Conservation (phyloP, 2,329 filamentous ascomycete genomes). For the Trichoderma asperellum region DNA sequence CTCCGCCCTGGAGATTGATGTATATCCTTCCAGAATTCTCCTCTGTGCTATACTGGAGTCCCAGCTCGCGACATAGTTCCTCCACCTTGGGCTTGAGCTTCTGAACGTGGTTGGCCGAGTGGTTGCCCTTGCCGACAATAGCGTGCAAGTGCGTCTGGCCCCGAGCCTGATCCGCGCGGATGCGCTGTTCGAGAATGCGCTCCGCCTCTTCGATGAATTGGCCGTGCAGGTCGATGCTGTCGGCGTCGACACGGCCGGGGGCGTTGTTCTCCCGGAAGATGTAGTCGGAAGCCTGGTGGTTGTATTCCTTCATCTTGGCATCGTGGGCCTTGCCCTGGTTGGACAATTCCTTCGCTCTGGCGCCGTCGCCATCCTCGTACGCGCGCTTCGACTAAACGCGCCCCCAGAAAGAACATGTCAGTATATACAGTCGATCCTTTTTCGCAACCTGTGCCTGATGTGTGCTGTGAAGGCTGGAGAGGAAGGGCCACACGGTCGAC, state of each 20-base stretch:
- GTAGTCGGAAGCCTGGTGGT: slow-evolving; percentile 86
- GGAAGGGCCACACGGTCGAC: background rate
- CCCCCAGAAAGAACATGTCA: background rate
- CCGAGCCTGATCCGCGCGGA: slow-evolving; percentile 72
- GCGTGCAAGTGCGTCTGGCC: slow-evolving; percentile 87
- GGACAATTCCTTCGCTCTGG: slow-evolving; percentile 78
- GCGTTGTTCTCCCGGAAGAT: slow-evolving; percentile 97
- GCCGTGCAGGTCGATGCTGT: slow-evolving; percentile 93
- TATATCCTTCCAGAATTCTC: slow-evolving; percentile 89
- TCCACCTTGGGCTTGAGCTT: slow-evolving; percentile 97
- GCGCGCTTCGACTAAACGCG: slow-evolving; percentile 68
- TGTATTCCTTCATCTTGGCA: slow-evolving; percentile 82
- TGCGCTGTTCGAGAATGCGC: slow-evolving; percentile 83
- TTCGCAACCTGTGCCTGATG: too few species aligned
- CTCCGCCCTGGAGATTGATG: slow-evolving; percentile 78
- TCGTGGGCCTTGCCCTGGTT: slow-evolving; percentile 86
- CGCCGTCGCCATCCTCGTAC: slow-evolving; percentile 82
- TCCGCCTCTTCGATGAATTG: slow-evolving; percentile 95
- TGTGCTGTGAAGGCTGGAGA: background rate
- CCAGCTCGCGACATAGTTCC: slow-evolving; percentile 79
- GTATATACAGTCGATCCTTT: background rate
- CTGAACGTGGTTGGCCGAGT: slow-evolving; percentile 79
- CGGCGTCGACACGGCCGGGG: slow-evolving; percentile 69
- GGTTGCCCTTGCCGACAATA: slow-evolving; percentile 95
- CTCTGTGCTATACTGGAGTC: slow-evolving; percentile 82